phyloP scores from a whole-genome alignment of 768 basidiomycete species.

The Pulveroboletus sp. region DNA sequence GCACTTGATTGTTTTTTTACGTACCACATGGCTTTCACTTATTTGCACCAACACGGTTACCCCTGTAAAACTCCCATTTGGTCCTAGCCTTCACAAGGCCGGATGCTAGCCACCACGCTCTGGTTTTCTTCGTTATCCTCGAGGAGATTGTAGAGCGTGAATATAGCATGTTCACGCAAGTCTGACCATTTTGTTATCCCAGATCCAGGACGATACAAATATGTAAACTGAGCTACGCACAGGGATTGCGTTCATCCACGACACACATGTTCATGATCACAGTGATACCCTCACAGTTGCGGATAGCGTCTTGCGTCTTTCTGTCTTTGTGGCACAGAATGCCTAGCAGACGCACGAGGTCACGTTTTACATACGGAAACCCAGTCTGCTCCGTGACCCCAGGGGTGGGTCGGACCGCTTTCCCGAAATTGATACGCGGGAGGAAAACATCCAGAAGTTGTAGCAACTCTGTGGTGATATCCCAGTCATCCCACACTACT shows the following conservation, averaged over 20 bases:
- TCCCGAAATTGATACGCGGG: slow-evolving; percentile 80
- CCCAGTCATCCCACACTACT: background rate
- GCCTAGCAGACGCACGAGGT: slow-evolving; percentile 85
- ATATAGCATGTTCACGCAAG: slow-evolving; percentile 87
- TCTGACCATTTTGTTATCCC: slow-evolving; percentile 35
- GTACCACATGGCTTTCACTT: background rate
- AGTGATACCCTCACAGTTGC: slow-evolving; percentile 68
- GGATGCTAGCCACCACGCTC: slow-evolving; percentile 66
- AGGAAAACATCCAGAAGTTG: slow-evolving; percentile 74
- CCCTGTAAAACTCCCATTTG: slow-evolving; percentile 47
- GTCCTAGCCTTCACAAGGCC: slow-evolving; percentile 56
- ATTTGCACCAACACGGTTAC: slow-evolving; percentile 26
- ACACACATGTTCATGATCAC: slow-evolving; percentile 87
- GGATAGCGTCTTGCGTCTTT: slow-evolving; percentile 68
- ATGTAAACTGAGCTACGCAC: slow-evolving; percentile 47
- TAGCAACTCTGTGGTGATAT: slow-evolving; percentile 62
- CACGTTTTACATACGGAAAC: slow-evolving; percentile 82
- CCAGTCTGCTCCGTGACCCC: slow-evolving; percentile 43
- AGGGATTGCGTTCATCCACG: slow-evolving; percentile 87
- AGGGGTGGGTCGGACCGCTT: slow-evolving; percentile 38
- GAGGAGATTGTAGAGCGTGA: slow-evolving; percentile 76
- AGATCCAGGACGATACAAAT: background rate
- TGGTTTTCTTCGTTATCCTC: slow-evolving; percentile 78
- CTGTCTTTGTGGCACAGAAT: slow-evolving; percentile 62
- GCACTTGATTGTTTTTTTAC: background rate